Conservation (phyloP, 331 rosid genomes). For the Cydonia oblonga region DNA sequence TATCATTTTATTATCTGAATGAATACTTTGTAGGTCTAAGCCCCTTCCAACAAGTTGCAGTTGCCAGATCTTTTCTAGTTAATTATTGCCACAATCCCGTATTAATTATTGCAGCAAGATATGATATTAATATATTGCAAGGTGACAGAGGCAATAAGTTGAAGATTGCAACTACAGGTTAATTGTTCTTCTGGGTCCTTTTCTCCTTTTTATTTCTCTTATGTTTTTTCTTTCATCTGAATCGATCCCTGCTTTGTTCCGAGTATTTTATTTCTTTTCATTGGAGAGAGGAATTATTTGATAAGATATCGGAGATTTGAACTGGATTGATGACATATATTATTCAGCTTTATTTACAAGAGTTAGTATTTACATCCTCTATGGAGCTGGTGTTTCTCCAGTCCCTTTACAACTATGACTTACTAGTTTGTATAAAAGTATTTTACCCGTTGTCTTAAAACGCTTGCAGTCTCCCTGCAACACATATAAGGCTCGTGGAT, state of each 20-base stretch:
- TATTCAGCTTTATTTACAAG: slow-evolving; percentile 16
- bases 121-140: neutral
- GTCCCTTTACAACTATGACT: slow-evolving; percentile 17
- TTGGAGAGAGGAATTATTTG: neutral
- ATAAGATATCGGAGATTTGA: neutral
- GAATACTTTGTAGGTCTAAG: neutral
- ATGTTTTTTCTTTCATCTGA: neutral
- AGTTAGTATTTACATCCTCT: slow-evolving; percentile 29
- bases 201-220: neutral
- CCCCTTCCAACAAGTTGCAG: neutral
- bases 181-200: neutral
- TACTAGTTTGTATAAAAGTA: slow-evolving; percentile 12
- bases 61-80: neutral
- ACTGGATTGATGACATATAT: slow-evolving; percentile 13
- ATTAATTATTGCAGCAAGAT: neutral
- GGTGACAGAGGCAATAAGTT: neutral
- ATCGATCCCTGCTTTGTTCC: neutral
- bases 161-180: neutral
- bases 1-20: slow-evolving; percentile 4
- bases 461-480: slow-evolving; percentile 8
- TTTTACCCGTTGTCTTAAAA: slow-evolving; percentile 15
- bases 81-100: neutral
- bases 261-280: neutral
- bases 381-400: slow-evolving; percentile 13
- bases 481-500: slow-evolving; percentile 2